Evolutionary conservation across 192 early-diverging fungal species (phyloP), one percentile per base, ranked within the genome.

Genomic region (Dissophora globulifera): DNA sequence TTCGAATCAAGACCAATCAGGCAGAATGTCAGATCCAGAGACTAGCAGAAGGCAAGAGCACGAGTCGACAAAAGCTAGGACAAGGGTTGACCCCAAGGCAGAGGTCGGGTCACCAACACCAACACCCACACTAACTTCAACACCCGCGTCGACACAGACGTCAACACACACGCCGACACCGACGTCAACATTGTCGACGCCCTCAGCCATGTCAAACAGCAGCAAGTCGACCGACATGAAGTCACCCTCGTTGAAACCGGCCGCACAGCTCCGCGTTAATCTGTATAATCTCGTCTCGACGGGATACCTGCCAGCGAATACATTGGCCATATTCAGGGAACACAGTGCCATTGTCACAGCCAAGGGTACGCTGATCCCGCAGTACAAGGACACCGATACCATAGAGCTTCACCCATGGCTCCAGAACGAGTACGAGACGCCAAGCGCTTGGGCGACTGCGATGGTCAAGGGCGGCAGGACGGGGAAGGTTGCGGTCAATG

Each of bases 371-470:
- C 46, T 80, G 30, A 62, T 71, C 19, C 78, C 78, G 0, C 56
- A 71, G 4, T 33, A 51, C 38, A 69, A 48, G 15, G 78, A 70
- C 11, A 22, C 49, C 1, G 46, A 79, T 35, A 48, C 56, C 1
- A 35, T 33, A 10, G 30, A 40, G 6, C 60, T 61, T 16, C 49
- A 49, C 16, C 63, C 70, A 4, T 76, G 64, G 65, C 58, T 80
- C 5, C 69, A 67, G 41, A 58, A 26, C 42, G 79, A 80, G 40
- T 90, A 85, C 31, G 87, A 88, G 47, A 90, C 87, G 5, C 88
- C 88, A 10, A 84, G 83, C 22, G 87, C 88, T 2, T 90, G 83
- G 85, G 88, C 86, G 6, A 88, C 88, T 1, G 86, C 87, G 0
- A 83, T 90, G 40, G 83, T 86, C 50, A 78, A 84, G 17, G 82